phyloP scores from a whole-genome alignment of 2,329 filamentous ascomycete genomes.

The Monosporascus sp. region DNA sequence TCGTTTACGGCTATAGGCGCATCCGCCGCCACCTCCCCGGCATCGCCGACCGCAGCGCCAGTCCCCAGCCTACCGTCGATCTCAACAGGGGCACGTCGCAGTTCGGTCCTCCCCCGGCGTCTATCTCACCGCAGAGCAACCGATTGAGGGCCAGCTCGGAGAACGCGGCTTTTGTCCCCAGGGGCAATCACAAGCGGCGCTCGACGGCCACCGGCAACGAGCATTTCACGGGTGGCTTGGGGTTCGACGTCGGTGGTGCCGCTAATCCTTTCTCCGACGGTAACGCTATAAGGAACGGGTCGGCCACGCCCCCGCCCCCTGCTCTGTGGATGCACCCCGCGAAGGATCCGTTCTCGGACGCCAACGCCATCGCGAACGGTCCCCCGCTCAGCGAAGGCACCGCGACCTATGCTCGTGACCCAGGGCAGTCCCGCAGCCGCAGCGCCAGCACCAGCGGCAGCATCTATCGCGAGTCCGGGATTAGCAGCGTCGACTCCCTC shows the following conservation, averaged over 20 bases:
- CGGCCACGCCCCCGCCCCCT: slow-evolving; percentile 34
- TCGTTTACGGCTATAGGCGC: slow-evolving; percentile 31
- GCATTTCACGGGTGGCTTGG: slow-evolving; percentile 36
- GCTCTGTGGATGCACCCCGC: slow-evolving; percentile 13
- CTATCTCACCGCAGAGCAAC: slow-evolving; percentile 18
- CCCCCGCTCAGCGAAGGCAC: slow-evolving; percentile 19
- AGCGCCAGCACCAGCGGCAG: slow-evolving; percentile 30
- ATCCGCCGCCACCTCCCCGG: slow-evolving; percentile 30
- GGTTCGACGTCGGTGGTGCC: slow-evolving; percentile 29
- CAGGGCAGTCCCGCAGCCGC: slow-evolving; percentile 44
- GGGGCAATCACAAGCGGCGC: slow-evolving; percentile 20
- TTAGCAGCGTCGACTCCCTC: slow-evolving; percentile 36
- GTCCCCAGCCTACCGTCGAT: slow-evolving; percentile 37
- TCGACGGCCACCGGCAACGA: slow-evolving; percentile 29
- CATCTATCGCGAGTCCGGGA: slow-evolving; percentile 35
- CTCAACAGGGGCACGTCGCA: slow-evolving; percentile 51
- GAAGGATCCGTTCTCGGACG: slow-evolving; percentile 43
- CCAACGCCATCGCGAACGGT: slow-evolving; percentile 36
- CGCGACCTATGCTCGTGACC: slow-evolving; percentile 40
- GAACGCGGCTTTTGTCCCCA: slow-evolving; percentile 8
- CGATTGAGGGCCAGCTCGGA: slow-evolving; percentile 29
- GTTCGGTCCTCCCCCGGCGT: slow-evolving; percentile 31
- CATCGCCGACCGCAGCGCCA: slow-evolving; percentile 26
- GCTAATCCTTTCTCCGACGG: slow-evolving; percentile 45
- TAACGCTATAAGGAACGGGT: slow-evolving; percentile 34